Evolutionary conservation across 805 yeast genomes (phyloP).

Genomic region (Sungouiella blattae): DNA sequence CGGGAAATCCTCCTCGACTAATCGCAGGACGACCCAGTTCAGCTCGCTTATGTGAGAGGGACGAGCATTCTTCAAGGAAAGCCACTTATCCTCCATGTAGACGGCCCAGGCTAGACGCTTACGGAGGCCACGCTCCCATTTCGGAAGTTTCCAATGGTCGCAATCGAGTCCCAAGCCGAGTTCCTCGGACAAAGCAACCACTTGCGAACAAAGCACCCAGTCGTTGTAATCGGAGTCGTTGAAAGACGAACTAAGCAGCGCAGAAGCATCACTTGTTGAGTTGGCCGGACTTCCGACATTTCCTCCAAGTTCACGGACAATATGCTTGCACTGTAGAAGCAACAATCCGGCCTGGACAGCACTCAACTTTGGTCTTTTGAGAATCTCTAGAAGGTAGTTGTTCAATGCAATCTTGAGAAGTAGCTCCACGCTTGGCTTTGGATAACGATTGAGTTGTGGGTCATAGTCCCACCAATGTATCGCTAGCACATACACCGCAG

Average conservation of each 20-base stretch:
- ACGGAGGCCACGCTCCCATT: constrained; percentile 91
- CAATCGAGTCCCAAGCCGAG: constrained; percentile 90
- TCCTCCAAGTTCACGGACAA: constrained; percentile 20
- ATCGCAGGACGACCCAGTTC: constrained; percentile 76
- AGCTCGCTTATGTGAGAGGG: constrained; percentile 74
- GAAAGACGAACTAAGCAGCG: constrained; percentile 14
- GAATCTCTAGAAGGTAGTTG: constrained; percentile 68
- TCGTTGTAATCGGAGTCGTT: constrained; percentile 52
- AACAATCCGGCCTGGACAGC: constrained; percentile 88
- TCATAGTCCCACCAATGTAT: constrained; percentile 94
- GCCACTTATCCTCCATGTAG: constrained; percentile 89
- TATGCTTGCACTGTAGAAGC: constrained; percentile 61
- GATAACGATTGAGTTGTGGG: constrained; percentile 67
- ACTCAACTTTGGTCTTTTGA: constrained; percentile 84
- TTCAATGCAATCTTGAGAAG: constrained; percentile 51
- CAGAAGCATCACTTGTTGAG: constrained; percentile 7
- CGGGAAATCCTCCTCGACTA: constrained; percentile 76
- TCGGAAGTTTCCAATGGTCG: constrained; percentile 84
- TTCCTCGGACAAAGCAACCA: constrained; percentile 85
- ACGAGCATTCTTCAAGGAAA: constrained; percentile 72
- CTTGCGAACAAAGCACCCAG: constrained; percentile 84
- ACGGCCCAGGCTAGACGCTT: constrained; percentile 95
- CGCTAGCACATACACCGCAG: constrained; percentile 86
- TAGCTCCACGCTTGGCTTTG: constrained; percentile 69
- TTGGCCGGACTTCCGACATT: too few relatives aligned